Evolutionary conservation across 352 stramenopile genomes (phyloP).

Genomic region (Peronospora destructor): DNA sequence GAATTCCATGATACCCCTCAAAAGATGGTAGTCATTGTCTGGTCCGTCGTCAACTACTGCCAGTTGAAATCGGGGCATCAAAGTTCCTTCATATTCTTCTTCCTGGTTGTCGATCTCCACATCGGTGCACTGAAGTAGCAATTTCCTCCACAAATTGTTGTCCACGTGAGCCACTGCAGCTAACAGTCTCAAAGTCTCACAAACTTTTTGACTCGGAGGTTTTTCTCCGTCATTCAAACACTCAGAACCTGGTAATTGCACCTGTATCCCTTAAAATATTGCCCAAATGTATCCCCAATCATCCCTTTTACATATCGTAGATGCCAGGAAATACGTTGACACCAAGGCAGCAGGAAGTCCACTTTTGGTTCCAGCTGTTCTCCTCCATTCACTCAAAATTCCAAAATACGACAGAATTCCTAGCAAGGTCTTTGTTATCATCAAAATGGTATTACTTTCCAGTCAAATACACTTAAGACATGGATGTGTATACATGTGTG

Average conservation of each 20-base stretch:
- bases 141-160: conserved; percentile 18
- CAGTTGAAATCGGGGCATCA: conserved; percentile 19
- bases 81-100: conserved; percentile 11
- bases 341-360: conserved; percentile 26
- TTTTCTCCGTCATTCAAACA: conserved; percentile 1
- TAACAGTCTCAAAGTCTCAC: conserved; percentile 17
- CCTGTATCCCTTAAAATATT: conserved; percentile 14
- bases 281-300: conserved; percentile 6
- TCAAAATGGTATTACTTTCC: not conserved
- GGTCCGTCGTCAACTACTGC: conserved; percentile 1
- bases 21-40: conserved; percentile 7
- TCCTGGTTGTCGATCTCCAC: conserved; percentile 12
- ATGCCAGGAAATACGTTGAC: conserved; percentile 1
- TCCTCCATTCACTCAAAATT: conserved; percentile 8
- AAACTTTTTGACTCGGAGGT: conserved; percentile 2
- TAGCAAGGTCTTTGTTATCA: too few species aligned
- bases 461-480: not conserved
- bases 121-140: conserved; percentile 13
- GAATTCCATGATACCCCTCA: conserved; percentile 13
- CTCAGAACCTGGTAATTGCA: conserved; percentile 13
- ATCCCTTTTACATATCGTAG: conserved; percentile 14
- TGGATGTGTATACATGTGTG: not conserved
- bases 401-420: not conserved
- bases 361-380: conserved; percentile 5
- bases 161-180: conserved; percentile 23